Evolutionary conservation across 139 green algal genomes (phyloP), one percentile per base, ranked within the genome.

Genomic region (Coelastrella sp.): DNA sequence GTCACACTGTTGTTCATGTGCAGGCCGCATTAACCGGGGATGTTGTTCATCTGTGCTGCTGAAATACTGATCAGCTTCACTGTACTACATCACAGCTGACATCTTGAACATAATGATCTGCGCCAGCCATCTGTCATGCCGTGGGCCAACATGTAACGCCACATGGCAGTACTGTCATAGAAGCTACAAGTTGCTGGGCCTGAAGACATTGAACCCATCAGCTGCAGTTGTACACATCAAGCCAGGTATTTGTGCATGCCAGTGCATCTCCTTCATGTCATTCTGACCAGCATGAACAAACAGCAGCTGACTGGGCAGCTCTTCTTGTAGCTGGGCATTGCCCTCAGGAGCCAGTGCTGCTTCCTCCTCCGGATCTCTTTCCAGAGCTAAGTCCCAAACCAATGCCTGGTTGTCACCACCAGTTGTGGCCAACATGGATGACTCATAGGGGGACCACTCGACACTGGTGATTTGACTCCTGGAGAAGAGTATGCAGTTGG

Each of bases 191-290:
- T 99, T 99, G 76, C 91, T 93, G n/a, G 96, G 91, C 87, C 97
- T 97, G 92, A 99, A 99, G 4, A 98, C 67, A 86, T 98, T 98
- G 86, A 99, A 98, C n/a, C 97, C 96, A 63, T 99, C 96, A 0
- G 71, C 90, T 3, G 96, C 97, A 0, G 97, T 99, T 57, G 87
- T 93, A 5, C 92, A 69, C 13, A 99, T 88, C 78, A 99, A 78
- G 40, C 97, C 97, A 5, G 94, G 95, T 66, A 99, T 98, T 88
- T 99, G 96, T 3, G 87, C 57, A 88, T 99, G 97, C 97, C 97
- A 99, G 83, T 98, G 96, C 86, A 94, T 82, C 91, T 99, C 97
- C 93, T 99, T 99, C 23, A 98, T 86, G 87, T 99, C 91, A 0
- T 84, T 88, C 90, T 99, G 95, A 11, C 96, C 97, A 66, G 94